Conservation (phyloP, 2,329 filamentous ascomycete genomes). For the Pestalotiopsis sp. region DNA sequence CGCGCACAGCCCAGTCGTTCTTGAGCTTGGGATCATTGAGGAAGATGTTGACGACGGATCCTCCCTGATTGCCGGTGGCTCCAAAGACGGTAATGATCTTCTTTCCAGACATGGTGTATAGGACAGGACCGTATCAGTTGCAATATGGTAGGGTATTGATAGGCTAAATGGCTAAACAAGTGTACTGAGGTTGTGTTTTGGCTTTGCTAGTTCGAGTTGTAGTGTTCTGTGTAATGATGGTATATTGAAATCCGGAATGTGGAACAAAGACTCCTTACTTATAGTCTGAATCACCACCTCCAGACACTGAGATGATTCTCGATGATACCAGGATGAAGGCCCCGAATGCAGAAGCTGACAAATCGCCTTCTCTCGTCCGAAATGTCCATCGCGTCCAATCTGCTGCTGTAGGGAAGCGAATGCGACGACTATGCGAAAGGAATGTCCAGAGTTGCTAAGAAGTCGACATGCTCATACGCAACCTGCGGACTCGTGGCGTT, state of each 20-base stretch:
- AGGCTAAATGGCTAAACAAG: neutral
- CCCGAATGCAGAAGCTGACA: no score
- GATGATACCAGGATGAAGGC: no score
- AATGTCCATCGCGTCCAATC: no score
- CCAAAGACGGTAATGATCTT: slow-evolving; percentile 60
- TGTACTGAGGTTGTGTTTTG: neutral
- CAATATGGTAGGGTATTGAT: neutral
- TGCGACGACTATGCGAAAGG: no score
- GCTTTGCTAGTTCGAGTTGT: no score
- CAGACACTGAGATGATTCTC: no score
- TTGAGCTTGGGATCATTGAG: slow-evolving; percentile 41
- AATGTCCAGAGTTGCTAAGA: neutral
- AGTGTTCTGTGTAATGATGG: no score
- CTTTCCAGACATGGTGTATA: slow-evolving; percentile 24
- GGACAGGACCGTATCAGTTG: neutral
- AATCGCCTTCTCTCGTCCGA: no score
- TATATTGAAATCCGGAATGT: no score
- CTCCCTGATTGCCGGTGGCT: slow-evolving; percentile 63
- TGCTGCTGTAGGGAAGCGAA: no score
- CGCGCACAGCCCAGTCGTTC: slow-evolving; percentile 54
- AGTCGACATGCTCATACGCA: neutral
- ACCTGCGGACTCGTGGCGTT: neutral
- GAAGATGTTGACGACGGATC: slow-evolving; percentile 51
- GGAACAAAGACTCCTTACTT: no score
- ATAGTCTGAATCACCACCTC: no score